Conservation (phyloP, 2,329 filamentous ascomycete genomes). For the Fusarium incarnatum region DNA sequence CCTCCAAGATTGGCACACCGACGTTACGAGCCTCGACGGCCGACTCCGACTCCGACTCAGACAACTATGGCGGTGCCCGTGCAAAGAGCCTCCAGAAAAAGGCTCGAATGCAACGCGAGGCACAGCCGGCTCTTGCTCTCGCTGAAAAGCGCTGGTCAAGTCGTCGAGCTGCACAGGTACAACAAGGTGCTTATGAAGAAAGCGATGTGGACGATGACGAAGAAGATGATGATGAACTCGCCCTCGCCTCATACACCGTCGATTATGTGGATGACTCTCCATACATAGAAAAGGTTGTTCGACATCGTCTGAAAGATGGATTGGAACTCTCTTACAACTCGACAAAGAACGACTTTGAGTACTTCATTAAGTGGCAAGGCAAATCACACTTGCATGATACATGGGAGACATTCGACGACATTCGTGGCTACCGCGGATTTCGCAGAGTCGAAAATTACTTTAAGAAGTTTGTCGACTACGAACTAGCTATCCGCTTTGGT, state of each 20-base stretch:
- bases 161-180: constrained; percentile 80
- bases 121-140: constrained; percentile 73
- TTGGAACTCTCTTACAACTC: constrained; percentile 68
- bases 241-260: constrained; percentile 74
- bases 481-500: constrained; percentile 80
- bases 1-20: constrained; percentile 71
- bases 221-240: constrained; percentile 69
- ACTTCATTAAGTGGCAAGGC: constrained; percentile 94
- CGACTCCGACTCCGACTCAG: constrained; percentile 77
- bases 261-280: constrained; percentile 81
- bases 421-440: constrained; percentile 83
- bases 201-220: constrained; percentile 74
- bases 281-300: constrained; percentile 90
- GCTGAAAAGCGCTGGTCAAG: constrained; percentile 93
- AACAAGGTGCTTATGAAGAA: constrained; percentile 72
- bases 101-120: constrained; percentile 78
- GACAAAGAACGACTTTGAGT: constrained; percentile 84
- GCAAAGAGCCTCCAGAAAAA: constrained; percentile 78
- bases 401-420: constrained; percentile 84
- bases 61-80: constrained; percentile 82
- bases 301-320: constrained; percentile 82
- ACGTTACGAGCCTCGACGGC: constrained; percentile 64
- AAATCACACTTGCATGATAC: constrained; percentile 96
- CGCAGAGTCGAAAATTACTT: constrained; percentile 96
- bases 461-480: constrained; percentile 82